Evolutionary conservation across 2,329 filamentous ascomycete genomes (phyloP).

Genomic region (Fusarium pseudocircinatum): DNA sequence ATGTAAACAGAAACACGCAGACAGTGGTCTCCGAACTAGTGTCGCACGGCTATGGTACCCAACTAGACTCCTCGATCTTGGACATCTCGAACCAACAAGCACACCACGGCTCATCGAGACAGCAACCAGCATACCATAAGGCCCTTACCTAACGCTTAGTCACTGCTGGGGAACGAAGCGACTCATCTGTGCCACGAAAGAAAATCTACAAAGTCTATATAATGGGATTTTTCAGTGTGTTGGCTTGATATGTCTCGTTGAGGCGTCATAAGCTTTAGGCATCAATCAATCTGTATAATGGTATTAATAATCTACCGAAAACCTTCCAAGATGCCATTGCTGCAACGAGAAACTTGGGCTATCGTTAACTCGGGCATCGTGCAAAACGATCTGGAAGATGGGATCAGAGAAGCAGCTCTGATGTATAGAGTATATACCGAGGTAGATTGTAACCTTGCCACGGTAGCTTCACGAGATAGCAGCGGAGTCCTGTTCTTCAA

Average conservation of each 20-base stretch:
- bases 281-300: too few species aligned
- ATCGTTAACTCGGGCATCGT: too few species aligned
- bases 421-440: neutral
- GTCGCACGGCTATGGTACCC: fast-evolving
- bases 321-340: neutral
- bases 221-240: too few species aligned
- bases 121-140: fast-evolving
- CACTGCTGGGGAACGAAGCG: neutral
- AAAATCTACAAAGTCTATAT: neutral
- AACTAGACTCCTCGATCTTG: neutral
- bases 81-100: fast-evolving
- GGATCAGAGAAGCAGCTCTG: neutral
- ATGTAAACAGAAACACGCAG: fast-evolving
- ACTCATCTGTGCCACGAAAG: neutral
- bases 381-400: neutral
- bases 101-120: neutral
- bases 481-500: neutral
- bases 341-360: neutral
- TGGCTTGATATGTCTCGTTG: too few species aligned
- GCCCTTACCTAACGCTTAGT: neutral
- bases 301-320: neutral
- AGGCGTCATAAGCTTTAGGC: too few species aligned
- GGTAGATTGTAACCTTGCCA: neutral
- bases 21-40: fast-evolving
- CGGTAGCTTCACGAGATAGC: neutral